Base-by-base conservation (phyloP, 2,329 filamentous ascomycete genomes). In the Colletotrichum australisinense region DNA sequence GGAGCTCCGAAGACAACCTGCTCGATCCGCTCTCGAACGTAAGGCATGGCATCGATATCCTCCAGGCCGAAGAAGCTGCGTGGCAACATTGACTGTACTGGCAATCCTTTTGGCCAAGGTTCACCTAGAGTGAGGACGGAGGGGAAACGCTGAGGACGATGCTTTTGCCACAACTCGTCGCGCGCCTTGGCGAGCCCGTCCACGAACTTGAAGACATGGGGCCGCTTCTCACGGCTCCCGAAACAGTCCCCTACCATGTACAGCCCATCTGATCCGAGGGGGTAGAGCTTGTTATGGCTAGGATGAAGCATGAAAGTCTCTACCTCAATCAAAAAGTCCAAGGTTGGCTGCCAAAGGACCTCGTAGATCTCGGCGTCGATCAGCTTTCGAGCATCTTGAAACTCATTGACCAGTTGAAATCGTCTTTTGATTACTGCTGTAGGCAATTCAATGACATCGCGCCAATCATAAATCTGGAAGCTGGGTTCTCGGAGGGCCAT, bases 401-500 rank as follows among this genome's bases (percentile, higher is more conserved):
- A 52, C 4, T 28, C 24, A 12, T 67, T 67, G 7, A 46, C 68
- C 24, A 32, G 2, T 16, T 9, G 53, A 19, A 71, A 26, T 8
- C 68, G 68, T 19, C 16, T 32, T 22, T 55, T 19, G 11, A 67
- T n/a, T 14, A 62, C 63, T 11, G 58, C 32, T 9, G 19, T 46
- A 16, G 68, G 68, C 7, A 71, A 26, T 30, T n/a, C 7, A 5
- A 57, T n/a, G 19, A 67, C 55, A 5, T 14, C 8, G 9, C 35
- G 12, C 68, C 68, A 62, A 35, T 67, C 32, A 9, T 46, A 19
- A 32, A 11, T 22, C n/a, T 71, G 63, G 30, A 71, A 71, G 35
- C 32, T 56, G 14, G 63, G 68, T 38, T 71, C 68, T 55, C 63
- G 30, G 14, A 56, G 24, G 24, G 30, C 56, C 68, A 62, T 67